These are phyloP conservation scores for Mycosphaerella arachidis DNA, from an alignment of 2,329 filamentous ascomycete species.

Conservation along the genomic window DNA sequence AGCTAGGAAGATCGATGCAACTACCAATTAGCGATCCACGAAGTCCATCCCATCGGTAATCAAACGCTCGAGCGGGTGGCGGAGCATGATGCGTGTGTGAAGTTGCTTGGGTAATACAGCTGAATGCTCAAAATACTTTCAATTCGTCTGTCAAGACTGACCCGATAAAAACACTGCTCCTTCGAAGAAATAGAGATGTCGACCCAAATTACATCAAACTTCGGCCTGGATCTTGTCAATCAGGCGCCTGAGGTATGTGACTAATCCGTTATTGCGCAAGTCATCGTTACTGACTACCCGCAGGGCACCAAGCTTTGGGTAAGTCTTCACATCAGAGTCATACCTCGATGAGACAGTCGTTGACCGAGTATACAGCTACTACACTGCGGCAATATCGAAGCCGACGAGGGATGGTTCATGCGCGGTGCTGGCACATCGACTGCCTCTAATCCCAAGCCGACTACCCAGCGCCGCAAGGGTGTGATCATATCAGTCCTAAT, in stretches of 20 bases:
- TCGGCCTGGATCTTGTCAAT: conserved; percentile 23
- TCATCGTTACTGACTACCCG: not conserved
- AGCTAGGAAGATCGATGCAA: not conserved
- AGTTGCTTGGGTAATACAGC: not conserved
- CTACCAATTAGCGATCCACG: not conserved
- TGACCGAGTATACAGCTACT: conserved; percentile 24
- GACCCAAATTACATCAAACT: conserved; percentile 4
- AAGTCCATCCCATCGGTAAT: not conserved
- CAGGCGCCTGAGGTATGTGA: conserved; percentile 20
- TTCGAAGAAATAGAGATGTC: not conserved
- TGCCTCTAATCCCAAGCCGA: conserved; percentile 28
- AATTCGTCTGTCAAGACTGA: not conserved
- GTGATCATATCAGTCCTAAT: conserved; percentile 30
- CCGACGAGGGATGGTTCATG: conserved; percentile 35
- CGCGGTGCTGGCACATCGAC: conserved; percentile 30
- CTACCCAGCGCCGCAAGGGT: conserved; percentile 27
- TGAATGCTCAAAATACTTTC: not conserved
- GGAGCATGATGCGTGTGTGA: not conserved
- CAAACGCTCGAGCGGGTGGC: not conserved
- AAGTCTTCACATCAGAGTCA: not conserved
- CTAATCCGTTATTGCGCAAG: not conserved
- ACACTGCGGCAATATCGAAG: conserved; percentile 35
- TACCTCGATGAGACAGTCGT: not conserved
- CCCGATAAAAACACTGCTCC: not conserved
- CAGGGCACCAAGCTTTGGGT: conserved; percentile 38